These are phyloP conservation scores for Schizochytrium sp. DNA, from an alignment of 108 stramenopile species.

Conservation along the genomic window DNA sequence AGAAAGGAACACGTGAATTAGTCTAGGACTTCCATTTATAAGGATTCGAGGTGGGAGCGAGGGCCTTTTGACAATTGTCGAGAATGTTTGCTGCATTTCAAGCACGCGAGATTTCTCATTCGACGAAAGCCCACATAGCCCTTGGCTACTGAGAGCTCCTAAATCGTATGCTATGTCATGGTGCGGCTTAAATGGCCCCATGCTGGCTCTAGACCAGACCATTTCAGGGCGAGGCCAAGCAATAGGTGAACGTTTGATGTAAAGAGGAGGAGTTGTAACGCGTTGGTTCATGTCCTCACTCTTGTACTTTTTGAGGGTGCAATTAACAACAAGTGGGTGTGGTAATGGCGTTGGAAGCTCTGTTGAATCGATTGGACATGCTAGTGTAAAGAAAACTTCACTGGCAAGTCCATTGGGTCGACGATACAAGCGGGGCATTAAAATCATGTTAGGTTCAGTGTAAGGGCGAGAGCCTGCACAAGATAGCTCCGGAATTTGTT, in stretches of 20 bases:
- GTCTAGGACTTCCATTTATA: not conserved
- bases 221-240: constrained; percentile 4
- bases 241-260: not conserved
- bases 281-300: not conserved
- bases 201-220: too few species aligned
- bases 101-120: not conserved
- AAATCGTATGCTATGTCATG: not conserved
- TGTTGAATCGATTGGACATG: too few species aligned
- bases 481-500: too few species aligned
- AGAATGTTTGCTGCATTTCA: not conserved
- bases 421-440: too few species aligned
- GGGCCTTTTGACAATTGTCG: not conserved
- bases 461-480: too few species aligned
- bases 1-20: not conserved
- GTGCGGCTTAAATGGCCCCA: not conserved
- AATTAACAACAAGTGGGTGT: too few species aligned
- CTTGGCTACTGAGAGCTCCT: too few species aligned
- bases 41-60: not conserved
- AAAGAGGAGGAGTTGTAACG: not conserved
- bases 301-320: too few species aligned
- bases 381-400: too few species aligned
- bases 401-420: too few species aligned
- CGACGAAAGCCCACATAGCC: not conserved
- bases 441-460: too few species aligned
- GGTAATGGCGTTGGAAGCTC: too few species aligned